phyloP scores from a whole-genome alignment of 1,139 yeast species.

The Yamadazyma epiphylla region DNA sequence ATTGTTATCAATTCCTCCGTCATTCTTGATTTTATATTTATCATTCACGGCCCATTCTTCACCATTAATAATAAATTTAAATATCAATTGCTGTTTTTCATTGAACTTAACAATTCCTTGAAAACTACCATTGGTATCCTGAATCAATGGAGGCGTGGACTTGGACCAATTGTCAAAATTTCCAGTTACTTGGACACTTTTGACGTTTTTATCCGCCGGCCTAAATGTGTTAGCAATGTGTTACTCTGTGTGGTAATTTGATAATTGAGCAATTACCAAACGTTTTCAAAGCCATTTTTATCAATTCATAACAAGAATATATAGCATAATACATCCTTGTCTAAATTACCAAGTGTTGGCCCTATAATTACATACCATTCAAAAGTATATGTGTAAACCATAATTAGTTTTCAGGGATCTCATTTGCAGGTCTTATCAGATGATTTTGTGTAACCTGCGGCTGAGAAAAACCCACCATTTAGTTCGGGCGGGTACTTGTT shows the following conservation, averaged over 20 bases:
- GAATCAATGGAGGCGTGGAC: constrained; percentile 15
- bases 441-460: neutral
- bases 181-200: constrained; percentile 38
- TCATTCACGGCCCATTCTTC: constrained; percentile 29
- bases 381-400: constrained; percentile 15
- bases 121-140: constrained; percentile 12
- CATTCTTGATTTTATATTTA: constrained; percentile 27
- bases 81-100: constrained; percentile 21
- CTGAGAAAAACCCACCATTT: neutral
- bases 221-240: too few relatives aligned
- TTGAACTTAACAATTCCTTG: constrained; percentile 16
- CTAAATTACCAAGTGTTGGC: too few relatives aligned
- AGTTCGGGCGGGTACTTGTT: too few relatives aligned
- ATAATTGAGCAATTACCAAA: too few relatives aligned
- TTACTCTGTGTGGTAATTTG: too few relatives aligned
- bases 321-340: too few relatives aligned
- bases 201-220: constrained; percentile 2
- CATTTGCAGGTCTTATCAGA: neutral
- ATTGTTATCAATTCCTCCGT: constrained; percentile 38
- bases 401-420: constrained; percentile 2
- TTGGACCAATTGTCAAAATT: constrained; percentile 40
- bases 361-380: constrained; percentile 20
- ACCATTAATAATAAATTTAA: constrained; percentile 37
- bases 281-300: too few relatives aligned
- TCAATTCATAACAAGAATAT: too few relatives aligned